These are phyloP conservation scores for Melanomma pulvis-pyrius DNA, from an alignment of 495 filamentous ascomycete genomes.

Conservation along the genomic window DNA sequence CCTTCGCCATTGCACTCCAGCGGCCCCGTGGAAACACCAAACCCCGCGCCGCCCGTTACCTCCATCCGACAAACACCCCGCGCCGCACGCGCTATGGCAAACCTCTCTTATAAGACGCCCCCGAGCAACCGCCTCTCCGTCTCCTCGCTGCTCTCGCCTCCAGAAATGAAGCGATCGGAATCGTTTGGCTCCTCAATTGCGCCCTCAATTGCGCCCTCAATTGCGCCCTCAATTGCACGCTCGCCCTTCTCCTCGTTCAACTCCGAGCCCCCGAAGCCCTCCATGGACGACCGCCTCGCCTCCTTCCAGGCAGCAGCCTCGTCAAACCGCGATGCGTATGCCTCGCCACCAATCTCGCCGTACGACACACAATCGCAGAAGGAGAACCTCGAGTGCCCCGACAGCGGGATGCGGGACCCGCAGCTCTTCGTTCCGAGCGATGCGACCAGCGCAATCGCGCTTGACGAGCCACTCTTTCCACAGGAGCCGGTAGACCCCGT, in stretches of 20 bases:
- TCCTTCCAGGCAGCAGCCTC: conserved; percentile 17
- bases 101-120: conserved; percentile 28
- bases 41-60: neutral
- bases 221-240: conserved; percentile 15
- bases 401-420: conserved; percentile 29
- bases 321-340: conserved; percentile 28
- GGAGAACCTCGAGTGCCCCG: conserved; percentile 32
- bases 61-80: conserved; percentile 16
- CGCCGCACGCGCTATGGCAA: conserved; percentile 29
- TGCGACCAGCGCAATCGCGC: conserved; percentile 18
- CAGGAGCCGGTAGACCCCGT: conserved; percentile 21
- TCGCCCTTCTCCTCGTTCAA: conserved; percentile 39
- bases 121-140: conserved; percentile 34
- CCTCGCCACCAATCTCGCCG: conserved; percentile 39
- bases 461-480: conserved; percentile 34
- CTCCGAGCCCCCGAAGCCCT: conserved; percentile 14
- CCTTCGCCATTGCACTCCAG: neutral
- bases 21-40: conserved; percentile 8
- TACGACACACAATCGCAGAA: conserved; percentile 38
- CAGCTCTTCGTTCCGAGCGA: conserved; percentile 35
- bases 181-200: conserved; percentile 35
- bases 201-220: neutral
- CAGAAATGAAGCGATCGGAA: conserved; percentile 37
- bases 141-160: conserved; percentile 39
- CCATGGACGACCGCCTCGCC: conserved; percentile 15